Base-by-base conservation (phyloP, 257 asterid genomes). In the Apocynum venetum region DNA sequence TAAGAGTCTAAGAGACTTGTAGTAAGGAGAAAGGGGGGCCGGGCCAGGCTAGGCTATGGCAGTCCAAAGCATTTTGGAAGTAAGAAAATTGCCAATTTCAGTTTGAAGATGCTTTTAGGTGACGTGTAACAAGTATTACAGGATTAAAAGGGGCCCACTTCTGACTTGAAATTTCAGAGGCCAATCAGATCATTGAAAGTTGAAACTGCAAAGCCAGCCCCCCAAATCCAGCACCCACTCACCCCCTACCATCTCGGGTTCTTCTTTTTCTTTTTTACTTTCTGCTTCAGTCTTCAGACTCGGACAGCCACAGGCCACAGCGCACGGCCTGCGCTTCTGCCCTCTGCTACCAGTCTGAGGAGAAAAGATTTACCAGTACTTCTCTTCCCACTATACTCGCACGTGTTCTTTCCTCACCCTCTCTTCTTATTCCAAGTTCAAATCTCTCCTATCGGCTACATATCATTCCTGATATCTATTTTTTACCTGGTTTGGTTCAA, bases 71-170 rank as follows among this genome's bases (percentile, higher is more conserved):
- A 61, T 9, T 59, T 71, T 71, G 77, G 81, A 51, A 59, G 72
- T 2, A 67, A 8, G 47, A 77, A 77, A 78, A 71, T 41, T 9
- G 65, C 82, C 73, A 72, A 72, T 60, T 78, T 72, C 72, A 78
- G 82, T 73, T 72, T 61, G 72, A 72, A 71, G 75, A 67, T 73
- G 82, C 63, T 75, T 70, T 60, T 36, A 0, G 77, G 48, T 73
- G 82, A 55, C 69, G 69, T 15, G 56, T 49, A 52, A 53, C 1
- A 15, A 14, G 31, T 44, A 20, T 31, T 71, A 74, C 43, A 75
- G 49, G 75, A 35, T 41, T 41, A 10, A 17, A 19, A 73, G 74
- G 76, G 72, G 31, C 43, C 76, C 55, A 20, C 47, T 53, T 0
- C 15, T 1, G 20, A 63, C 73, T 56, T 72, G 53, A 73, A 38